Conservation (phyloP, 495 filamentous ascomycete species). For the Aspergillus heteromorphus region DNA sequence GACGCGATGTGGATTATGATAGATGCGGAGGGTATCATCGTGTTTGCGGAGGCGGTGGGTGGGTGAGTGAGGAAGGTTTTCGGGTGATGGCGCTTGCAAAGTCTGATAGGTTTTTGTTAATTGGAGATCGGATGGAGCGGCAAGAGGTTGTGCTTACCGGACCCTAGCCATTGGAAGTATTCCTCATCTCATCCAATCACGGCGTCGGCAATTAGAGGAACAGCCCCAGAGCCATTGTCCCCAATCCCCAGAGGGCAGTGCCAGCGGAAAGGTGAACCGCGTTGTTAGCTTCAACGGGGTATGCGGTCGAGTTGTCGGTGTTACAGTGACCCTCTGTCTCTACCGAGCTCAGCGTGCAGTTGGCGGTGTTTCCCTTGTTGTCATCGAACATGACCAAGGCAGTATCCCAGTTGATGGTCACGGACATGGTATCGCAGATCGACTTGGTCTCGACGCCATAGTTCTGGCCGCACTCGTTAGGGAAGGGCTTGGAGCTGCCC, state of each 20-base stretch:
- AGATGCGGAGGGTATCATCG: too few relatives aligned
- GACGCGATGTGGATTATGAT: too few relatives aligned
- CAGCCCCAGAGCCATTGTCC: constrained; percentile 2
- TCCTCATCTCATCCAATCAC: too few relatives aligned
- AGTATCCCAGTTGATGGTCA: constrained; percentile 10
- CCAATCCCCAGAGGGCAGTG: constrained; percentile 5
- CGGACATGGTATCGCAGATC: constrained; percentile 4
- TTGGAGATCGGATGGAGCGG: too few relatives aligned
- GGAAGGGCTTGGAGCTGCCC: constrained; percentile 11
- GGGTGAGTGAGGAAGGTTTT: too few relatives aligned
- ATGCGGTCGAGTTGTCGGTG: constrained; percentile 5
- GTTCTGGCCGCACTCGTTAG: constrained; percentile 8
- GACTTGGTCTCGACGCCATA: not conserved
- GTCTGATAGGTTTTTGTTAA: too few relatives aligned
- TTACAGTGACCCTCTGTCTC: constrained; percentile 4
- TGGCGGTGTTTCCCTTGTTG: constrained; percentile 5
- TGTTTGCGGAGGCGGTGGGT: too few relatives aligned
- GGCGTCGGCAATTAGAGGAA: constrained; percentile 2
- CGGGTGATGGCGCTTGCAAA: too few relatives aligned
- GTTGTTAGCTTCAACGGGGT: not conserved
- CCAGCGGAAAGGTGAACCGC: not conserved
- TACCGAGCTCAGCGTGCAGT: constrained; percentile 9
- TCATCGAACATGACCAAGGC: constrained; percentile 1
- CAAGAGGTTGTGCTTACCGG: too few relatives aligned
- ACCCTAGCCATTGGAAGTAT: too few relatives aligned